phyloP scores from a whole-genome alignment of 129 eudicot genomes.

The Arctium lappa region DNA sequence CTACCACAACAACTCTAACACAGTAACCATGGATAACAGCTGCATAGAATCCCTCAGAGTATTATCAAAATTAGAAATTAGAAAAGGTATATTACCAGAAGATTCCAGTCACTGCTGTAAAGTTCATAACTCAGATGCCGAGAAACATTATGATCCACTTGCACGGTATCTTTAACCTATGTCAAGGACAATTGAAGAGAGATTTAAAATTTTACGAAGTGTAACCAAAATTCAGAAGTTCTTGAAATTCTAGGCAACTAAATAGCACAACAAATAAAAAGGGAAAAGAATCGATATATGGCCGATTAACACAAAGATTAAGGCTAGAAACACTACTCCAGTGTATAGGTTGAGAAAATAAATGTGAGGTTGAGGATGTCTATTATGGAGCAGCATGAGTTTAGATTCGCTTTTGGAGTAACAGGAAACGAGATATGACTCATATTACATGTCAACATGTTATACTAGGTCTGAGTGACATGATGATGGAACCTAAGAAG shows the following conservation, averaged over 20 bases:
- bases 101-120: slow-evolving; percentile 69
- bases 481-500: neutral
- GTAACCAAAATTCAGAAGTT: neutral
- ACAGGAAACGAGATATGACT: neutral
- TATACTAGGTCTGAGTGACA: neutral
- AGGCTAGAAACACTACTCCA: neutral
- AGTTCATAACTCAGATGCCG: slow-evolving; percentile 79
- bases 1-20: neutral
- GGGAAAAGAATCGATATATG: neutral
- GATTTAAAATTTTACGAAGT: neutral
- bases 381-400: neutral
- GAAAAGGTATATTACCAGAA: slow-evolving; percentile 48
- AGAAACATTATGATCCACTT: slow-evolving; percentile 94
- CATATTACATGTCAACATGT: neutral
- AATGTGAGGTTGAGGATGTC: neutral
- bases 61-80: neutral
- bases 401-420: neutral
- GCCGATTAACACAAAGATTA: neutral
- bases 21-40: neutral
- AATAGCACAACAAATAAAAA: neutral
- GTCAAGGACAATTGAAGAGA: neutral
- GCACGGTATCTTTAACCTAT: slow-evolving; percentile 91
- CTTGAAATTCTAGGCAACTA: slow-evolving; percentile 4
- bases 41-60: neutral
- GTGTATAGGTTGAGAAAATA: neutral